Base-by-base conservation (phyloP, 2,329 filamentous ascomycete genomes). In the Canariomyces notabilis region DNA sequence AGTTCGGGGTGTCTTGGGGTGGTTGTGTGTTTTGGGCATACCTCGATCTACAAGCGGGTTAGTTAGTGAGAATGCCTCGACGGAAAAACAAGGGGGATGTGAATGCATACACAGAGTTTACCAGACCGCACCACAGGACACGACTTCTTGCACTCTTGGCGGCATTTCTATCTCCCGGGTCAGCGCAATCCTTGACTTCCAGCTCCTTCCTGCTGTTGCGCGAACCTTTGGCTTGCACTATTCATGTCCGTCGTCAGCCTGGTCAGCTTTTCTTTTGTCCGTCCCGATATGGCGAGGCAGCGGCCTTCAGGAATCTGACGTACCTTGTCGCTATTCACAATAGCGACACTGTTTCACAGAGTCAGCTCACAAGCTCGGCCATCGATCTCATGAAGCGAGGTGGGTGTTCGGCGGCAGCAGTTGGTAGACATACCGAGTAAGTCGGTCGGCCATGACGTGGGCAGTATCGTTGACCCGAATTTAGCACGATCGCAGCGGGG, bases 91-190 rank as follows among this genome's bases (percentile, higher is more conserved):
- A 82, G 41, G 16, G n/a, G 39, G 37, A 15, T 21, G 23, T 9
- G 40, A 14, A 36, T 15, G 33, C 53, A 44, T 55, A 57, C 56
- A 35, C 60, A 67, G 42, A 67, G 62, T 77, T 96, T 97, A 71
- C 93, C 93, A 51, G 90, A 95, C 62, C 91, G 87, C 59, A 98
- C 93, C 54, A 98, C 93, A 22, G 94, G 89, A 68, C 93, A 98
- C 22, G 90, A 91, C 70, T 97, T 97, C 70, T 97, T 97, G 79
- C 93, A 98, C 72, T 98, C 93, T 75, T 96, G 91, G 59, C 91
- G 84, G 70, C 93, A 97, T 89, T 97, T 97, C 86, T 90, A 43
- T 21, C 41, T 15, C 39, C 26, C n/a, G n/a, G n/a, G 39, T 46
- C 19, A 57, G 50, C 47, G 33, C 42, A 34, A 22, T 47, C 26